Percentiles rank a stretch among this genome's conserved stretches.
phyloP scores from a whole-genome alignment of 768 basidiomycete species.

The Mycena albidolilacea region DNA sequence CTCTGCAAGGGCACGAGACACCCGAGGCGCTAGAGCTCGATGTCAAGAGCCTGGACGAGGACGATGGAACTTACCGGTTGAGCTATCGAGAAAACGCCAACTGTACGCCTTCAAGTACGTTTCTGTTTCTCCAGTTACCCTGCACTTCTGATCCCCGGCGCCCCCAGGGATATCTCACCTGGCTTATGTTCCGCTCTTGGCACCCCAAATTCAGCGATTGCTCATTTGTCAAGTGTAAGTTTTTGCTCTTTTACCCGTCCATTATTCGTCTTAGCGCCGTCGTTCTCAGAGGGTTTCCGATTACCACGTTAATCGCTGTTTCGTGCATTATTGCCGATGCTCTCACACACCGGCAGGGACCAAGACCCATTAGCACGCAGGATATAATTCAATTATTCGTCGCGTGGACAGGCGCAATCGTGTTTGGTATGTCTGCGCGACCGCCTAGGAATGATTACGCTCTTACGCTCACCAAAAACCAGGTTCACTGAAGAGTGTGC shows the following conservation, averaged over 20 bases:
- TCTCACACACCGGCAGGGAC: background rate
- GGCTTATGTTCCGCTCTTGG: background rate
- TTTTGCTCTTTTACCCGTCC: background rate
- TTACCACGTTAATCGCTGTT: background rate
- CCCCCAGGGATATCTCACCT: constrained; percentile 24
- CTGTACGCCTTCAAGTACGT: constrained; percentile 23
- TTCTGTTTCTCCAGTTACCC: background rate
- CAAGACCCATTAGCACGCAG: background rate
- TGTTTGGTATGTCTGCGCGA: constrained; percentile 13
- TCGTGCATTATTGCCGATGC: background rate
- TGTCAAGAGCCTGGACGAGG: constrained; percentile 17
- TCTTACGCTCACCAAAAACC: background rate
- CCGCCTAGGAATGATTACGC: background rate
- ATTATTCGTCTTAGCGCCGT: background rate
- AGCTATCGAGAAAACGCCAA: constrained; percentile 26
- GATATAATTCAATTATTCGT: background rate
- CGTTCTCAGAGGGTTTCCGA: background rate
- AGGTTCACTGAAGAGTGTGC: background rate
- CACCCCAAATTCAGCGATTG: constrained; percentile 12
- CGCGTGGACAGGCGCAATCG: constrained; percentile 6
- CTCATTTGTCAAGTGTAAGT: constrained; percentile 23
- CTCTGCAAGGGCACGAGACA: constrained; percentile 23
- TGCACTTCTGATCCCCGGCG: background rate
- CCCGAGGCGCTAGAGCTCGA: constrained; percentile 23
- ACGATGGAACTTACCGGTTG: constrained; percentile 18